Evolutionary conservation across 768 basidiomycete species (phyloP).

Genomic region (Paxillus rubicundulus): DNA sequence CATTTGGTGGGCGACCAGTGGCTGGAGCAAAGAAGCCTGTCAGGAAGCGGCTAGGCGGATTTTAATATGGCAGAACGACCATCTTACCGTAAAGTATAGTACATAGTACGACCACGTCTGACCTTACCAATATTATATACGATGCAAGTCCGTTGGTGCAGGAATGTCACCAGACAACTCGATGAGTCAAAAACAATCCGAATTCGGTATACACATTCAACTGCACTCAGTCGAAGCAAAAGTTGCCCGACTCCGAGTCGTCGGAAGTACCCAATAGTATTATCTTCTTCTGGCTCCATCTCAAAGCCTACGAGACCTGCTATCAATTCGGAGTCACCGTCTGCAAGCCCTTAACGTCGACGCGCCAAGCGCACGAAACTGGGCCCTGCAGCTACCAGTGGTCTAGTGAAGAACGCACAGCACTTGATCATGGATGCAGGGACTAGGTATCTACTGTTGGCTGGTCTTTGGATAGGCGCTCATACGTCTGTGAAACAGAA

Average conservation of each 20-base stretch:
- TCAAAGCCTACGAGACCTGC: conserved; percentile 10
- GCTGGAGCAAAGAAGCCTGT: conserved; percentile 44
- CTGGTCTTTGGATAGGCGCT: conserved; percentile 14
- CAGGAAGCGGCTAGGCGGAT: conserved; percentile 76
- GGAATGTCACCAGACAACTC: too few relatives aligned
- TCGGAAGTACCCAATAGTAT: too few relatives aligned
- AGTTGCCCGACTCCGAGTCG: too few relatives aligned
- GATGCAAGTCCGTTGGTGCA: too few relatives aligned
- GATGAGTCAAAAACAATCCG: too few relatives aligned
- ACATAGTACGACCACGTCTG: conserved; percentile 17
- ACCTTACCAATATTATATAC: neutral
- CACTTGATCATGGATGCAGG: conserved; percentile 66
- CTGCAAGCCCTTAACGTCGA: conserved; percentile 23
- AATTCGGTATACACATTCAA: too few relatives aligned
- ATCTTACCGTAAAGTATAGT: conserved; percentile 7
- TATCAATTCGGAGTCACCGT: conserved; percentile 9
- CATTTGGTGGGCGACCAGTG: conserved; percentile 59
- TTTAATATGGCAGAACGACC: conserved; percentile 38
- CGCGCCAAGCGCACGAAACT: conserved; percentile 71
- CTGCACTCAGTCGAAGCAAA: too few relatives aligned
- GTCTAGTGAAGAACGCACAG: conserved; percentile 48
- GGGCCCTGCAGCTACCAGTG: conserved; percentile 63
- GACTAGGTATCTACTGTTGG: conserved; percentile 46
- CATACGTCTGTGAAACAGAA: conserved; percentile 32
- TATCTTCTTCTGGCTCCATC: conserved; percentile 15